Evolutionary conservation across 768 basidiomycete species (phyloP), one percentile per base, ranked within the genome.

Genomic region (Termitomyces sp.): DNA sequence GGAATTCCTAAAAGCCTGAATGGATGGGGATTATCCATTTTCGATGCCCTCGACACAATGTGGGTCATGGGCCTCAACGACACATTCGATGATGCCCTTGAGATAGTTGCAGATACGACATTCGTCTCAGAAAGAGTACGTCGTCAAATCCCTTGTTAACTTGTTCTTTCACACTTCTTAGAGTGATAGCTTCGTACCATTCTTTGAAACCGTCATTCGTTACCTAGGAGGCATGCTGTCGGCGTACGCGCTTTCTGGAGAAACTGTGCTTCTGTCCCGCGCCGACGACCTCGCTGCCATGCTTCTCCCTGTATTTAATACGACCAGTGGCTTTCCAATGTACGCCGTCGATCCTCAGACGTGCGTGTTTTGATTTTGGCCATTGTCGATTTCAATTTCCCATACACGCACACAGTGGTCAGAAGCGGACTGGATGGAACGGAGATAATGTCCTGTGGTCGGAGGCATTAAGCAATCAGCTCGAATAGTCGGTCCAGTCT

Each of bases 31-130:
- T 74, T 87, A 1, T 86, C 89, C 2, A 72, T 88, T 55, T 79
- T 89, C 46, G 94, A 95, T 61, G 79, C 90, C 2, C 76, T 95
- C 18, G 92, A 93, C 63, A 91, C 90, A 0, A 85, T 96, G 77
- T 80, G 88, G 67, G 73, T 95, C 48, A 88, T 94, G 84, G 90
- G 80, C 10, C 72, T 93, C 14, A 70, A 80, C 14, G 80, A 85
- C 4, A 81, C 86, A 63, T 94, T 88, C 63, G 66, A 72, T 32
- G 73, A 83, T 14, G 84, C 86, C 4, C 67, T 91, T 4, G 78
- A 80, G 32, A 71, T 77, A 32, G 69, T 87, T 18, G 71, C 76
- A 8, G 72, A 75, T 46, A 63, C 75, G 41, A 81, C 77, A 20
- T 88, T 87, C 51, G 59, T 70, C 37, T 61, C 77, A 10, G 59